A percentile compares a stretch with the other conserved stretches of the same genome.
Conservation (phyloP, 1,284 basidiomycete species). For the Puccinia hordei region DNA sequence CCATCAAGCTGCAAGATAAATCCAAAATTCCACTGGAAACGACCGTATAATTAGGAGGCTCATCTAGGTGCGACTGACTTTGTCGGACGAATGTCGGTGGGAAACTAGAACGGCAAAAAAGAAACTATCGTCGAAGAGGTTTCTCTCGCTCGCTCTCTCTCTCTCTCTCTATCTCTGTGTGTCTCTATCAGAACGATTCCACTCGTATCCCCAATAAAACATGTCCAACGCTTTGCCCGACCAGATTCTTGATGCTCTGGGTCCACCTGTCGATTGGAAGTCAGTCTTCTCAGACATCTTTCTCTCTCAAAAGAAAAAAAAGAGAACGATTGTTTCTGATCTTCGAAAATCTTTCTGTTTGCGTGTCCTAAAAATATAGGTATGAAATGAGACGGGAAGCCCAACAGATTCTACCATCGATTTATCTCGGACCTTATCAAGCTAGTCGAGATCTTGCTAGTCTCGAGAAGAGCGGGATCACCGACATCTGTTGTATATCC, state of each 20-base stretch:
- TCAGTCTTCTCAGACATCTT: not conserved
- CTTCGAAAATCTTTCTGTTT: not conserved
- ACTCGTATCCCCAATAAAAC: no score
- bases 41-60: no score
- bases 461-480: slow-evolving; percentile 70
- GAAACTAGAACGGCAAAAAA: no score
- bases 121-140: no score
- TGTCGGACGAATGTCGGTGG: no score
- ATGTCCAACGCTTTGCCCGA: not conserved
- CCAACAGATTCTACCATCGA: slow-evolving; percentile 82
- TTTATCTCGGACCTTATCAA: slow-evolving; percentile 83
- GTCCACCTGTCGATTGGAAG: slow-evolving; percentile 36
- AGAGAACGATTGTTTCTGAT: not conserved
- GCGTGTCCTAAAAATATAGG: slow-evolving; percentile 61
- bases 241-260: slow-evolving; percentile 15
- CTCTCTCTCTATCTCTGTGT: no score
- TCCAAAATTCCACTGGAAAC: no score
- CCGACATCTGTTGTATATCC: slow-evolving; percentile 68
- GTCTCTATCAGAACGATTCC: no score
- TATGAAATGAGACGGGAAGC: slow-evolving; percentile 94
- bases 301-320: no score
- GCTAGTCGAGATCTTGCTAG: slow-evolving; percentile 75
- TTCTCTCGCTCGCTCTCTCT: no score
- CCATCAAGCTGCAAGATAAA: no score
- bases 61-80: no score